These are phyloP conservation scores for Leptographium galeiforme DNA, from an alignment of 2,329 filamentous ascomycete species.

Conservation along the genomic window DNA sequence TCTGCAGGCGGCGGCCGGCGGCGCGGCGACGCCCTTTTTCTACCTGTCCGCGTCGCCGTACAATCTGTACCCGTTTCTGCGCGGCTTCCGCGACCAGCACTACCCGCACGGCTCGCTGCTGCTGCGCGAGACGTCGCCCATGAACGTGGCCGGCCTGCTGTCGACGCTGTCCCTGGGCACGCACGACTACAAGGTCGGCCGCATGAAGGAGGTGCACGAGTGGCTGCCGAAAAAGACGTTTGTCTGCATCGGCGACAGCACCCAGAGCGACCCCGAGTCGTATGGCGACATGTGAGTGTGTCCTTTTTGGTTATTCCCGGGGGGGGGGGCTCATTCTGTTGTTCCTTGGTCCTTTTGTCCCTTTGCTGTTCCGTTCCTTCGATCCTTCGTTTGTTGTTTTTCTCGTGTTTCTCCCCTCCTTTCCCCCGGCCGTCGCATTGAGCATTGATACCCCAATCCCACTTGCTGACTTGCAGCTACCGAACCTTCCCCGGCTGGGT, in stretches of 20 bases:
- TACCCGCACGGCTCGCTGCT: conserved; percentile 72
- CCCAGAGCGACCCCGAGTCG: conserved; percentile 79
- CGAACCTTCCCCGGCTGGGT: conserved; percentile 63
- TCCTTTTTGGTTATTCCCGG: too few relatives aligned
- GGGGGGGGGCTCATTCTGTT: not conserved
- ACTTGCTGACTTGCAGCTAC: conserved; percentile 26
- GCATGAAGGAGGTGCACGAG: conserved; percentile 61
- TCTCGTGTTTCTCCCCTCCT: not conserved
- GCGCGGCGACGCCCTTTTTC: conserved; percentile 62
- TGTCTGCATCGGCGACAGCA: conserved; percentile 80
- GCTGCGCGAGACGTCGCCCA: conserved; percentile 74
- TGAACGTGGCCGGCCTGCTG: conserved; percentile 68
- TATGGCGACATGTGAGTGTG: conserved; percentile 62
- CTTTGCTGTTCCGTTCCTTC: not conserved
- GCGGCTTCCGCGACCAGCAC: conserved; percentile 53
- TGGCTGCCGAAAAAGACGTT: conserved; percentile 72
- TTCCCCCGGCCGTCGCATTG: too few relatives aligned
- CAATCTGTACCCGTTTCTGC: conserved; percentile 82
- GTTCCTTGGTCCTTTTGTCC: not conserved
- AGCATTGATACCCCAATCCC: too few relatives aligned
- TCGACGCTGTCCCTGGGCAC: conserved; percentile 69
- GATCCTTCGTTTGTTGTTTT: not conserved
- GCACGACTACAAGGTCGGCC: conserved; percentile 71
- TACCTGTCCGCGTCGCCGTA: conserved; percentile 91
- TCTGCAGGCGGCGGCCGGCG: conserved; percentile 39